Evolutionary conservation across 768 basidiomycete genomes (phyloP), one percentile per base, ranked within the genome.

Genomic region (Mycena galopus): DNA sequence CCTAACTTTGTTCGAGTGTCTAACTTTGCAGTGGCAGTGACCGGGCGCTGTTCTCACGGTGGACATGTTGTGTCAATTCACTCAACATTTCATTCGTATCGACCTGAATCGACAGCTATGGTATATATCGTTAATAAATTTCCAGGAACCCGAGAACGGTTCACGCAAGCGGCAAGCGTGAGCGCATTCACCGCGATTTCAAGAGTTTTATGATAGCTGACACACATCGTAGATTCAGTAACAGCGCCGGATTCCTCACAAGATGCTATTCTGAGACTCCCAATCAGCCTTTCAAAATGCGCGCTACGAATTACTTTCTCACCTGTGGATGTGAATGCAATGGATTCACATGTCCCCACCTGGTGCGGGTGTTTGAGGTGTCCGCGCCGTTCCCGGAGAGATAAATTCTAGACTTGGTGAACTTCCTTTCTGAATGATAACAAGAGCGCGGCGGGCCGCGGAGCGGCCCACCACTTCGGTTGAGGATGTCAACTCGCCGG

Each of bases 51-150:
- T 60, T 60, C 37, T 39, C 37, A 60, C 59, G 35, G 59, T 60
- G 37, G 37, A 60, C 27, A 42, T 60, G 59, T 42, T 60, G 37
- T 60, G 59, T 60, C 59, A 60, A 60, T 60, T 60, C 37, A 60
- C 59, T 60, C 37, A 60, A 60, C 59, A 60, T 60, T 60, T 60
- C 59, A 60, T 60, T 37, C 59, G 59, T 60, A n/a, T n/a, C n/a
- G n/a, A n/a, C n/a, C 59, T 60, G 35, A 60, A 60, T 60, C 59
- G 1, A 60, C 59, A 60, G 35, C 39, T 42, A 60, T 42, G 59
- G 59, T 23, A 60, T 42, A 60, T 60, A 60, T 60, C 37, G 37
- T 60, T 60, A 21, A 27, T 32, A 57, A 33, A 60, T 42, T 60
- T 60, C 37, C 39, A 60, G 59, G 59, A 60, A 60, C 59, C 59